These are phyloP conservation scores for Sanghuangporus sanghuang DNA, from an alignment of 1,284 basidiomycete genomes.

Conservation along the genomic window DNA sequence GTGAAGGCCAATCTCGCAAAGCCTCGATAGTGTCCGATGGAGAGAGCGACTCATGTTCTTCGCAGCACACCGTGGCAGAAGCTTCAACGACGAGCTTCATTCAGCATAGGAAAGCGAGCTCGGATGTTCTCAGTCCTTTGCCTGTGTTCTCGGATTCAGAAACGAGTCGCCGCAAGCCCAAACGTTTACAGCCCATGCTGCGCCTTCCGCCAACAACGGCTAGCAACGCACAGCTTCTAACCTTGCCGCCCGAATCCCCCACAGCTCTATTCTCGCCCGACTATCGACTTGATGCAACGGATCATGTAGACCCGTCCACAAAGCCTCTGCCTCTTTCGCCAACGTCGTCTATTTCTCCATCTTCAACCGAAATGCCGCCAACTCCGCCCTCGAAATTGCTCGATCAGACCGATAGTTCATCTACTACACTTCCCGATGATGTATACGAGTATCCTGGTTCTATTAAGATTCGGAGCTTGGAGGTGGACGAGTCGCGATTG, in stretches of 20 bases:
- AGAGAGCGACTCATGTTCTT: background rate
- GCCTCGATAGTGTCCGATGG: background rate
- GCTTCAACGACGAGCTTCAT: background rate
- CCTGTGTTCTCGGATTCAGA: background rate
- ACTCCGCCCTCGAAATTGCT: background rate
- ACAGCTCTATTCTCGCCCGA: background rate
- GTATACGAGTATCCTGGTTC: background rate
- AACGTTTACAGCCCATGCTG: conserved; percentile 9
- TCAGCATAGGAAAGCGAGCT: background rate
- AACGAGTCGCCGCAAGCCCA: background rate
- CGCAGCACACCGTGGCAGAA: background rate
- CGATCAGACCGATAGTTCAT: background rate
- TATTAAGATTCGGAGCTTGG: background rate
- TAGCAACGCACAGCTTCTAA: background rate
- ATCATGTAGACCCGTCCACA: background rate
- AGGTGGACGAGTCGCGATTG: conserved; percentile 3
- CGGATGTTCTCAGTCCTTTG: background rate
- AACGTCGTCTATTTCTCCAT: background rate
- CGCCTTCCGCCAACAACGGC: conserved; percentile 6
- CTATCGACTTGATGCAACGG: background rate
- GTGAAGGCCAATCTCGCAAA: background rate
- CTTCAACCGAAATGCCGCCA: background rate
- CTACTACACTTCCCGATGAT: background rate
- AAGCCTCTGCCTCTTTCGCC: background rate
- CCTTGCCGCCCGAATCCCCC: background rate